Conservation (phyloP, 2,329 filamentous ascomycete genomes). For the Pseudohalonectria lignicola region DNA sequence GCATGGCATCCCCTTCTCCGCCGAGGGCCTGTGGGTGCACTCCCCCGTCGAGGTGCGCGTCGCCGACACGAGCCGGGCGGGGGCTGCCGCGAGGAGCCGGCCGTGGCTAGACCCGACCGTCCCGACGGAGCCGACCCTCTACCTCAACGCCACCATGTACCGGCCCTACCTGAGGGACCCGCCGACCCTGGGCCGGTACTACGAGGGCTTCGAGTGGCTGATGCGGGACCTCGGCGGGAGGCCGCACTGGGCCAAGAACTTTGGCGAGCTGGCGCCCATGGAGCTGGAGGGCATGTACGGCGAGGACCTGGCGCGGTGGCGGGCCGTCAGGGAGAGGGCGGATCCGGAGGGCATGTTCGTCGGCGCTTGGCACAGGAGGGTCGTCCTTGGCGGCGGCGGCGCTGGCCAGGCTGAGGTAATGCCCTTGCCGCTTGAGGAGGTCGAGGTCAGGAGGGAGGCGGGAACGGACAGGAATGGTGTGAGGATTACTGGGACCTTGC, state of each 20-base stretch:
- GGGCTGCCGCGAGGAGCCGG: constrained; percentile 9
- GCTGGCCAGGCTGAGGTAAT: constrained; percentile 5
- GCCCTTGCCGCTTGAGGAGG: constrained; percentile 16
- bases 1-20: constrained; percentile 58
- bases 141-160: constrained; percentile 73
- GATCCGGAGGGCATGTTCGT: constrained; percentile 73
- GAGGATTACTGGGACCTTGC: constrained; percentile 4
- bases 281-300: constrained; percentile 55
- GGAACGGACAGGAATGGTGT: constrained; percentile 10
- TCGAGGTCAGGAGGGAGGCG: constrained; percentile 9
- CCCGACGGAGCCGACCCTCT: constrained; percentile 54
- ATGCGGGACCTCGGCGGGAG: constrained; percentile 66
- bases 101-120: constrained; percentile 51
- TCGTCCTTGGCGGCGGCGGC: constrained; percentile 33
- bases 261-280: constrained; percentile 38
- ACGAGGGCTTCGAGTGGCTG: constrained; percentile 70
- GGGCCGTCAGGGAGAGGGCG: constrained; percentile 48
- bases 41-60: constrained; percentile 71
- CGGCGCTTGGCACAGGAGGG: constrained; percentile 77
- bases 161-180: constrained; percentile 62
- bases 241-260: constrained; percentile 81
- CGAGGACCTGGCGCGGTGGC: constrained; percentile 47
- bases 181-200: constrained; percentile 58
- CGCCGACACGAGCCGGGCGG: constrained; percentile 42
- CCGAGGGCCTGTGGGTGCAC: constrained; percentile 61